Percentiles rank a stretch among this genome's conserved stretches.
Evolutionary conservation across 2,329 filamentous ascomycete species (phyloP).

Genomic region (Elsinoe australis): DNA sequence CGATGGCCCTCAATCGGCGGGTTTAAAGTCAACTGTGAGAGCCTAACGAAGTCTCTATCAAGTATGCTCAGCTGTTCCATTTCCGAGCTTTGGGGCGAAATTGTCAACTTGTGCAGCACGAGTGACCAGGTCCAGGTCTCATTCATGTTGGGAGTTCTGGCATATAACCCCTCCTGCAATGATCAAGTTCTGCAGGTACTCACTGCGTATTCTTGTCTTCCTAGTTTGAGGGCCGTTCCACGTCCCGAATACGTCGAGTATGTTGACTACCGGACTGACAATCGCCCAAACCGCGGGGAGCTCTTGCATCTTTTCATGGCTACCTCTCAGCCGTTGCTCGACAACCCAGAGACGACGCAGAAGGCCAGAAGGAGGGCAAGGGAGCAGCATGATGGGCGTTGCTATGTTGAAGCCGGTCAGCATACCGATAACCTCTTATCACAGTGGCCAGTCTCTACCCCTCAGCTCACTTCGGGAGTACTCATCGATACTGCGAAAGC

Average conservation of each 20-base stretch:
- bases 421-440: neutral
- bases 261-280: neutral
- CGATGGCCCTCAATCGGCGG: constrained; percentile 3
- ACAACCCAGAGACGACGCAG: neutral
- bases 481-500: neutral
- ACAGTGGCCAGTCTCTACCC: neutral
- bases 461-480: neutral
- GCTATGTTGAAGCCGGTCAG: neutral
- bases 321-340: neutral
- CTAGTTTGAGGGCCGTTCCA: neutral
- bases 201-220: neutral
- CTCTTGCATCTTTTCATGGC: neutral
- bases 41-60: constrained; percentile 2
- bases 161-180: constrained; percentile 13
- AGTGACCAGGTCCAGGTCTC: neutral
- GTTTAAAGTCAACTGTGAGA: neutral
- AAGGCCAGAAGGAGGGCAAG: neutral
- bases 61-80: neutral
- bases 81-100: constrained; percentile 6
- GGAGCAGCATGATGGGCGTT: neutral
- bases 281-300: neutral
- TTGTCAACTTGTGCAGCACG: neutral
- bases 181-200: neutral
- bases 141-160: constrained; percentile 6
- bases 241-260: neutral